Conservation (phyloP, 805 yeast genomes). For the Wickerhamomyces bisporus region DNA sequence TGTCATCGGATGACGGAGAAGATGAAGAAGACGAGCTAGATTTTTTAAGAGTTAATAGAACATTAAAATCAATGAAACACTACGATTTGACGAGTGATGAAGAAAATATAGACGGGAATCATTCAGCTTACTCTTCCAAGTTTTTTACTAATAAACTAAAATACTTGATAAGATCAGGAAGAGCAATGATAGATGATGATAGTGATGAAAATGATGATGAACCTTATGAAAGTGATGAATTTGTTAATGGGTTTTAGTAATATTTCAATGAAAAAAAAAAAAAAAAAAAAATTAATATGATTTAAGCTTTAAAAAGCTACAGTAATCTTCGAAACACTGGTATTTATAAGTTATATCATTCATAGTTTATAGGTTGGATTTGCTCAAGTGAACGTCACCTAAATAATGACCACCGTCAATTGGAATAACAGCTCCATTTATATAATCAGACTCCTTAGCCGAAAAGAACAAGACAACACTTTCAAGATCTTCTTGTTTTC, state of each 20-base stretch:
- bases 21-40: slow-evolving; percentile 21
- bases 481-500: slow-evolving; percentile 54
- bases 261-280: no score
- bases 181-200: slow-evolving; percentile 6
- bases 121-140: background rate
- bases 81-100: slow-evolving; percentile 9
- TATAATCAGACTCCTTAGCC: slow-evolving; percentile 50
- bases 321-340: no score
- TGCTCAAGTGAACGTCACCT: slow-evolving; percentile 20
- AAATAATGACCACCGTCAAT: slow-evolving; percentile 66
- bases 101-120: slow-evolving; percentile 4
- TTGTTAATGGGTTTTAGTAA: slow-evolving; percentile 13
- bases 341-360: no score
- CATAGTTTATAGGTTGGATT: background rate
- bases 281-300: no score
- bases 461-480: slow-evolving; percentile 51
- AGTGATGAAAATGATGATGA: slow-evolving; percentile 9
- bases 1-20: slow-evolving; percentile 14
- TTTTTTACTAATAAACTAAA: slow-evolving; percentile 15
- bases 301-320: no score
- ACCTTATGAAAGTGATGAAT: slow-evolving; percentile 11
- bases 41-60: slow-evolving; percentile 18
- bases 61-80: slow-evolving; percentile 9
- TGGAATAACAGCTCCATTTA: slow-evolving; percentile 64
- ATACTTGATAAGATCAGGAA: slow-evolving; percentile 12